Percentiles rank a stretch among this genome's conserved stretches.
Conservation (phyloP, 495 filamentous ascomycete genomes). For the Hamigera avellanea region DNA sequence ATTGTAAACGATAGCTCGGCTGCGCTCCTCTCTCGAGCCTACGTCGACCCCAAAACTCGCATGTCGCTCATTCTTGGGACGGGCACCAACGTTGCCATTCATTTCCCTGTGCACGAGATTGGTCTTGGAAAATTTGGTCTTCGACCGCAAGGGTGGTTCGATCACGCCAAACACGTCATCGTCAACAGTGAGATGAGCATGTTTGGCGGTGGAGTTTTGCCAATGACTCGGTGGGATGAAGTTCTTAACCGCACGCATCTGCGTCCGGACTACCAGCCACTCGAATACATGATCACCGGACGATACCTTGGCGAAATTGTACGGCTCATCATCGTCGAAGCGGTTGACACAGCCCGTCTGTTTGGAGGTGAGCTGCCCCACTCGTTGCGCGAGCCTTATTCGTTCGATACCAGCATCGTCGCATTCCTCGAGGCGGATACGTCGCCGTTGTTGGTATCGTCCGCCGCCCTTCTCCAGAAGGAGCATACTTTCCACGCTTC, state of each 20-base stretch:
- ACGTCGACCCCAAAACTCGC: constrained; percentile 47
- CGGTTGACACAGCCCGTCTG: constrained; percentile 34
- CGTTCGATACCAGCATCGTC: constrained; percentile 61
- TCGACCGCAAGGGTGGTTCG: constrained; percentile 30
- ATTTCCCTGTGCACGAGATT: constrained; percentile 52
- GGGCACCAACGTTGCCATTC: constrained; percentile 74
- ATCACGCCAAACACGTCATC: constrained; percentile 49
- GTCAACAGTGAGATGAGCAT: constrained; percentile 89
- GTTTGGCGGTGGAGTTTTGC: constrained; percentile 54
- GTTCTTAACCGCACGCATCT: constrained; percentile 56
- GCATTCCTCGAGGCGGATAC: constrained; percentile 41
- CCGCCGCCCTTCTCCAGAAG: constrained; percentile 37
- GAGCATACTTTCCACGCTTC: constrained; percentile 34
- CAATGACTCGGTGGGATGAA: constrained; percentile 68
- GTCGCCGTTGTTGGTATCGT: constrained; percentile 30
- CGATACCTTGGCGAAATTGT: constrained; percentile 79
- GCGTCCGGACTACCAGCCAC: constrained; percentile 72
- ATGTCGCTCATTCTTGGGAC: constrained; percentile 80
- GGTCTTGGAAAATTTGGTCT: constrained; percentile 47
- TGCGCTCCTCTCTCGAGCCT: constrained; percentile 67
- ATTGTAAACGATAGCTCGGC: constrained; percentile 82
- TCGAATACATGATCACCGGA: constrained; percentile 84
- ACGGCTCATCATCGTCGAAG: constrained; percentile 63
- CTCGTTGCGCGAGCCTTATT: constrained; percentile 49
- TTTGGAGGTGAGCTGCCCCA: constrained; percentile 47